Evolutionary conservation across 805 yeast genomes (phyloP), one percentile per base, ranked within the genome.

Genomic region (Huiozyma sinensis): DNA sequence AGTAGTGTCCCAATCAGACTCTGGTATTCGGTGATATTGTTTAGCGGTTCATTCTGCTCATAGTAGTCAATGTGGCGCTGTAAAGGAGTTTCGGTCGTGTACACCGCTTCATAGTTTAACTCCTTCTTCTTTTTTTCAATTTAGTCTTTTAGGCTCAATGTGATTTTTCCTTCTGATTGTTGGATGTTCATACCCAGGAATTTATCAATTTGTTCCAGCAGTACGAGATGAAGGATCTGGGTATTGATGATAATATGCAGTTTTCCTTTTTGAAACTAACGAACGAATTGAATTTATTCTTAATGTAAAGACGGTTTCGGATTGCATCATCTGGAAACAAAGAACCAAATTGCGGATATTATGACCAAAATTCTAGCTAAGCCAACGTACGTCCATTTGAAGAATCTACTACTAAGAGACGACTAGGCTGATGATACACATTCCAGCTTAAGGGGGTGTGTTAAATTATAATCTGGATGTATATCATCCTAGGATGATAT

Each of bases 111-210:
- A 34, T 8, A 45, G 7, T 13, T 13, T n/a, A 34, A n/a, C n/a
- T 34, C 7, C n/a, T 34, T 7, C 6, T 9, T 7, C 12, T 34
- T n/a, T 13, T 13, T 34, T 34, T n/a, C 36, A 34, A 34, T 42
- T 11, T 47, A 47, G 10, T 39, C 45, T 5, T 34, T 3, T 7
- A 47, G n/a, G 31, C 10, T 6, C 7, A 47, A 28, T 2, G 50
- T 13, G 29, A 45, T 41, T 12, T 9, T 1, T 7, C 9, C 11
- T 7, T 33, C 33, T 11, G 33, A 3, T 35, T 47, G 50, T 2
- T 6, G 3, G 5, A 45, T 37, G 13, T 30, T 41, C 45, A 43
- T 37, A 4, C 50, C 50, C 5, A 47, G 39, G 35, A 47, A 47
- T 17, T 40, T 40, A n/a, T n/a, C n/a, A n/a, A n/a, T n/a, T n/a